phyloP scores from a whole-genome alignment of 805 yeast species.

The Ogataea paradorogensis region DNA sequence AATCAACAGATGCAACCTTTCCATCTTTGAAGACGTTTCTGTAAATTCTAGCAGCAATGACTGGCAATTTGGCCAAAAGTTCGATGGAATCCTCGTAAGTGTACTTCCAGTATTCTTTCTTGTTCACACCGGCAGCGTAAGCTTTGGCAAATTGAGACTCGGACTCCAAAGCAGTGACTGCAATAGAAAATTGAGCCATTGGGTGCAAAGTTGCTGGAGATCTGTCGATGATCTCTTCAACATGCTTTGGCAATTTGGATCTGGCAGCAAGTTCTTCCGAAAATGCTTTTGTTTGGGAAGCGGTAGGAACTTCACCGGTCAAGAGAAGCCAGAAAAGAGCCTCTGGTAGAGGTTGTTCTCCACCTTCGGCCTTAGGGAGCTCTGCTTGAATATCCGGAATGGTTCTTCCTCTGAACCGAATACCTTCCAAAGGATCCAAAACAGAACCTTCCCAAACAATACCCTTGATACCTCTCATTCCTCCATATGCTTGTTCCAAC shows the following conservation, averaged over 20 bases:
- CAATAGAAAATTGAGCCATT: conserved; percentile 87
- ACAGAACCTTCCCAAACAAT: conserved; percentile 89
- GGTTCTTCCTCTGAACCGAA: conserved; percentile 80
- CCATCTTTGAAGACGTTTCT: conserved; percentile 84
- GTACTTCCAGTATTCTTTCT: conserved; percentile 82
- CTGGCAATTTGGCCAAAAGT: conserved; percentile 77
- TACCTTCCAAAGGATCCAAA: conserved; percentile 80
- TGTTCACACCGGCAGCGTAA: conserved; percentile 77
- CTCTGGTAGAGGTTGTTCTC: conserved; percentile 68
- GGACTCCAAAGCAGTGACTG: conserved; percentile 74
- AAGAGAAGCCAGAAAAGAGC: conserved; percentile 77
- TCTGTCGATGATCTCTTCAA: conserved; percentile 65
- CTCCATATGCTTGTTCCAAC: conserved; percentile 84
- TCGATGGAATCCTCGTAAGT: conserved; percentile 79
- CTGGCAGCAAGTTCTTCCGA: conserved; percentile 78
- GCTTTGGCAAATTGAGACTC: conserved; percentile 85
- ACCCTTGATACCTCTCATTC: conserved; percentile 86
- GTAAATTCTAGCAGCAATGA: conserved; percentile 79
- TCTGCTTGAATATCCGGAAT: conserved; percentile 74
- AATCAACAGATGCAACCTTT: conserved; percentile 50
- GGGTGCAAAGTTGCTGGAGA: conserved; percentile 78
- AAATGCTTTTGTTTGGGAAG: conserved; percentile 63
- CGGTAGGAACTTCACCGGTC: conserved; percentile 82
- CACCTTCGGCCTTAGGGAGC: conserved; percentile 73
- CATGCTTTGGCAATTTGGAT: conserved; percentile 75